Base-by-base conservation (phyloP, 768 basidiomycete genomes). In the Suillus subluteus region DNA sequence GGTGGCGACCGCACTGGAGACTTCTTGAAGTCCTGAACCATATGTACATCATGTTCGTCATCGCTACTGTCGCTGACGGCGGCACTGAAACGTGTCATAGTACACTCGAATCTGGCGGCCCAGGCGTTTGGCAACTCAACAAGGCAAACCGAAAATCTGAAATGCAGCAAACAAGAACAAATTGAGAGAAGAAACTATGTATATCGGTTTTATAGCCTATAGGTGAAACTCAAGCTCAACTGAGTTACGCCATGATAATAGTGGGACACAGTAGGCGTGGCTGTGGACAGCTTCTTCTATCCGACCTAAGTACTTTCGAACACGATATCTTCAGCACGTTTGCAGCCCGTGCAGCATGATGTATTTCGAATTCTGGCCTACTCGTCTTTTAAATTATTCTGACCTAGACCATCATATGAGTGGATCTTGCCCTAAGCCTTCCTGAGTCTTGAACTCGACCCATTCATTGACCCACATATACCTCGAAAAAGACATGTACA, bases 381-480 rank as follows among this genome's bases (percentile, higher is more conserved):
- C 26, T 52, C 7, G 26, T 54, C 15, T 9, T 54, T 13, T 26
- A 26, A 6, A 50, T 50, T 50, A 15, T 15, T 26, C 26, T 52
- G 8, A 54, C 15, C 15, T 55, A 55, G 52, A 54, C 52, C 15
- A 16, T 30, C 16, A 15, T 30, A 30, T 37, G 40, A 41, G 16
- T 58, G 23, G 12, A 58, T 58, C n/a, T n/a, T 18, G 40, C 40
- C 23, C 16, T 43, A 61, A 26, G 40, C 41, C 18, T 41, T 37
- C 18, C 59, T 61, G 12, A 18, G 70, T 37, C 38, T 43, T 15
- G 32, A 92, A 72, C 74, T 88, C 85, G 2, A 82, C 81, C 86
- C 93, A 94, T 69, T 92, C 90, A 68, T 96, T 96, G 35, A 92
- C 87, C 95, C 96, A 97, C 93, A 97, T 91, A 73, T 96, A 95